Evolutionary conservation across 345 rosid genomes (phyloP), one percentile per base, ranked within the genome.

Genomic region (Raphanus sativus): DNA sequence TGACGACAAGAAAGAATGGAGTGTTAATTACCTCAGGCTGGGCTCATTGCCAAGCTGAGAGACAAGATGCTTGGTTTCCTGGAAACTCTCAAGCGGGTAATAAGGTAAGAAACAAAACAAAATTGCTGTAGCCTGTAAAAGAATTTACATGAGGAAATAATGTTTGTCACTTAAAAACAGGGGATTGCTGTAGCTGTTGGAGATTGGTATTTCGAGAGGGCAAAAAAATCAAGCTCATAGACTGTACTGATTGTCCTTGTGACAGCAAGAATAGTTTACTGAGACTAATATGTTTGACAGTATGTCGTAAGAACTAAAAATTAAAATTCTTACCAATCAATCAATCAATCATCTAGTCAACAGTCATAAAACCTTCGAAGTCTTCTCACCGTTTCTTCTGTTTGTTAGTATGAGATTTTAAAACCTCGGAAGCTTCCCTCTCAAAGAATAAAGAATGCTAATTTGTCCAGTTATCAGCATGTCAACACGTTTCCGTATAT

Each of bases 171-270:
- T 75, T 75, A 17, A 69, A 85, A 48, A 48, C 90, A 91, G 96
- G 88, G 90, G 11, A 79, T 91, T 60, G 93, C 98, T 16, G 77
- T 86, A 58, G 89, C 94, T 9, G 97, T 91, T 56, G 98, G 96
- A 80, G 89, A 91, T 65, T 91, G 98, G 97, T 94, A 85, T 69
- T 94, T 91, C 33, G 90, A 84, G 8, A 86, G 94, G 9, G 63
- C 45, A 66, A 90, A 13, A 54, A 59, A 0, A 81, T 79, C 5
- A 88, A 85, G 86, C 74, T 80, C 68, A 79, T 89, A 48, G 45
- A 38, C 13, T 38, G 34, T 32, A 21, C 21, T 21, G 34, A 32
- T 4, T 32, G 7, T 32, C 34, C 34, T 32, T 32, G 34, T 32
- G 34, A 32, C 34, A 32, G 34, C 34, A 32, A 32, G 34, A 32